These are phyloP conservation scores for Ogataea philodendri DNA, from an alignment of 805 yeast species.

Conservation along the genomic window DNA sequence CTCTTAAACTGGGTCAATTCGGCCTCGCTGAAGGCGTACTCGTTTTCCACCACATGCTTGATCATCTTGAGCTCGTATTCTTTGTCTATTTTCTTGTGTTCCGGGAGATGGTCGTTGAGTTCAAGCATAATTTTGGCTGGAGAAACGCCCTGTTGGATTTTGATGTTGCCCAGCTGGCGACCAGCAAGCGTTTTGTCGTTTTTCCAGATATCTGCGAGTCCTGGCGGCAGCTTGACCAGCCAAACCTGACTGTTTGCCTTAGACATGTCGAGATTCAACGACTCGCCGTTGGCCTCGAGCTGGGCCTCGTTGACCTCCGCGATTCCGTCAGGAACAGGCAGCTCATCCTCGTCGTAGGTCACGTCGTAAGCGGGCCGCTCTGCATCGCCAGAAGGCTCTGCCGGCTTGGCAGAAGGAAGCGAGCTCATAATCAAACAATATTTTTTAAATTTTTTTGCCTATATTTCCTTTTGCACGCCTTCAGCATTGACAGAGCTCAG, in stretches of 20 bases:
- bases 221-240: conserved; percentile 89
- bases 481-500: conserved; percentile 12
- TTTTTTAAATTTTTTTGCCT: conserved; percentile 4
- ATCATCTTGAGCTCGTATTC: conserved; percentile 78
- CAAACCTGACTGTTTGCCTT: conserved; percentile 73
- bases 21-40: conserved; percentile 84
- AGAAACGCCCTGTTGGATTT: conserved; percentile 51
- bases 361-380: conserved; percentile 19
- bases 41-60: conserved; percentile 78
- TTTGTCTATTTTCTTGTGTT: conserved; percentile 64
- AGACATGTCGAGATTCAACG: conserved; percentile 71
- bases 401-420: conserved; percentile 6
- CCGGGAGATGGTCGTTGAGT: conserved; percentile 48
- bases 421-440: conserved; percentile 14
- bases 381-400: conserved; percentile 8
- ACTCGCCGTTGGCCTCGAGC: conserved; percentile 51
- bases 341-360: conserved; percentile 31
- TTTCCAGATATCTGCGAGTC: conserved; percentile 79
- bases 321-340: conserved; percentile 36
- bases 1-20: conserved; percentile 63
- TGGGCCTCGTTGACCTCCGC: conserved; percentile 36
- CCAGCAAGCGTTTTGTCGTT: conserved; percentile 62
- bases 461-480: conserved; percentile 5
- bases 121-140: conserved; percentile 52
- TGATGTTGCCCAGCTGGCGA: conserved; percentile 74